Evolutionary conservation across 805 yeast genomes (phyloP).

Genomic region (Spathaspora arborariae): DNA sequence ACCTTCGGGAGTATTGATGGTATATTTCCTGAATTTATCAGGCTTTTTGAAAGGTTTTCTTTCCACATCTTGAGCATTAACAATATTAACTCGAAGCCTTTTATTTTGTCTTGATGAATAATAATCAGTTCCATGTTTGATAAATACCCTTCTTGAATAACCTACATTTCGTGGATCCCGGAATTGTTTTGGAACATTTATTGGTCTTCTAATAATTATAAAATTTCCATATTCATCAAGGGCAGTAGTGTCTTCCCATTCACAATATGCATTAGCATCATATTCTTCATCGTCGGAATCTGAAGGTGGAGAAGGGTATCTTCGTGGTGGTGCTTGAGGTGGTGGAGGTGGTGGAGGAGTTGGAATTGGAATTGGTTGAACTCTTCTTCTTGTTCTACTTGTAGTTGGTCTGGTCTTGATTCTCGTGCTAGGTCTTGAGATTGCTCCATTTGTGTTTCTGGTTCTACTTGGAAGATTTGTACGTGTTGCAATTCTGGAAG

Average conservation of each 20-base stretch:
- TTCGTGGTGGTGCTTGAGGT: too few species aligned
- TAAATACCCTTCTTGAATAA: slow-evolving; percentile 12
- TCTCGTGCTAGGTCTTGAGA: not conserved
- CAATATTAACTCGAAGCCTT: not conserved
- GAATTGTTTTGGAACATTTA: slow-evolving; percentile 14
- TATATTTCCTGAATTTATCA: not conserved
- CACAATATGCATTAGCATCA: slow-evolving; percentile 6
- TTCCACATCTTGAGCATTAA: not conserved
- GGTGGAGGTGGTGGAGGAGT: slow-evolving; percentile 2
- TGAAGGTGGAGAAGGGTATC: not conserved
- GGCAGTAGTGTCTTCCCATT: slow-evolving; percentile 21
- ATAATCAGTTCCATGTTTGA: not conserved
- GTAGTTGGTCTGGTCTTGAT: not conserved
- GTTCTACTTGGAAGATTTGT: not conserved
- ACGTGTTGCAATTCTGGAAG: not conserved
- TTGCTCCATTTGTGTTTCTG: not conserved
- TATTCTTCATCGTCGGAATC: not conserved
- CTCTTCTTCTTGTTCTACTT: not conserved
- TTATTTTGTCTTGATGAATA: not conserved
- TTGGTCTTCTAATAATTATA: slow-evolving; percentile 16
- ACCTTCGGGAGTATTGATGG: not conserved
- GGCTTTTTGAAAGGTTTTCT: not conserved
- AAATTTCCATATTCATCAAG: slow-evolving; percentile 16
- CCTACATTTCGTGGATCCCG: slow-evolving; percentile 10
- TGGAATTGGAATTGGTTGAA: not conserved